Percentiles rank a stretch among this genome's conserved stretches.
These are phyloP conservation scores for Hymenoscyphus albidus DNA, from an alignment of 2,329 filamentous ascomycete species.

Conservation along the genomic window DNA sequence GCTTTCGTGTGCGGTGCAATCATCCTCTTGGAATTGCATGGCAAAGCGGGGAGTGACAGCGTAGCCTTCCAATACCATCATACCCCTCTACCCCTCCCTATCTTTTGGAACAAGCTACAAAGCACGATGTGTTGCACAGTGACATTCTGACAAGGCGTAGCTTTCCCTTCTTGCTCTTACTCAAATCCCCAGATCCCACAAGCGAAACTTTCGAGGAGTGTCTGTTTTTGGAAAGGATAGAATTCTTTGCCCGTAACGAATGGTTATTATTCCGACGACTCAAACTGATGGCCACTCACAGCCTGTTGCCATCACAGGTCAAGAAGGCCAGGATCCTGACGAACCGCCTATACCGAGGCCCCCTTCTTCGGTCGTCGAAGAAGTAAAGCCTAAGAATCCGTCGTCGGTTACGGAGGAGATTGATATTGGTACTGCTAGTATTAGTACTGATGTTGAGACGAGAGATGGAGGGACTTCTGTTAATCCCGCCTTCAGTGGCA, in stretches of 20 bases:
- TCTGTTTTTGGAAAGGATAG: neutral
- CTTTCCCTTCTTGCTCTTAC: neutral
- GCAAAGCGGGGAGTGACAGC: constrained; percentile 12
- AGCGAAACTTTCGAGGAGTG: neutral
- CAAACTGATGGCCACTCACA: constrained; percentile 21
- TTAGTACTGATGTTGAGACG: constrained; percentile 10
- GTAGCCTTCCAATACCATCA: neutral
- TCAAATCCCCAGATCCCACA: neutral
- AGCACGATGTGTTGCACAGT: constrained; percentile 1
- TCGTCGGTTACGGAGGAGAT: neutral
- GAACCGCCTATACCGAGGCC: constrained; percentile 21
- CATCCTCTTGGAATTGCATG: constrained; percentile 8
- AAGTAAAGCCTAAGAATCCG: constrained; percentile 10
- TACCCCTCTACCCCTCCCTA: neutral
- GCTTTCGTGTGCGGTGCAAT: constrained; percentile 4
- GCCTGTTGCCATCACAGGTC: constrained; percentile 19
- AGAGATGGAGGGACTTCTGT: constrained; percentile 13
- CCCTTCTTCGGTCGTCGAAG: constrained; percentile 8
- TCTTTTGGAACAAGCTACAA: neutral
- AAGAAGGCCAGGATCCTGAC: constrained; percentile 19
- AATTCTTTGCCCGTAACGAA: constrained; percentile 16
- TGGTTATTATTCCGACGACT: constrained; percentile 23
- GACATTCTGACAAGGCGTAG: neutral
- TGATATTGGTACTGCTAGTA: constrained; percentile 9
- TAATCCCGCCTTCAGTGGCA: constrained; percentile 12